These are phyloP conservation scores for Zygoascus flipseniorum DNA, from an alignment of 805 yeast species.

Conservation along the genomic window DNA sequence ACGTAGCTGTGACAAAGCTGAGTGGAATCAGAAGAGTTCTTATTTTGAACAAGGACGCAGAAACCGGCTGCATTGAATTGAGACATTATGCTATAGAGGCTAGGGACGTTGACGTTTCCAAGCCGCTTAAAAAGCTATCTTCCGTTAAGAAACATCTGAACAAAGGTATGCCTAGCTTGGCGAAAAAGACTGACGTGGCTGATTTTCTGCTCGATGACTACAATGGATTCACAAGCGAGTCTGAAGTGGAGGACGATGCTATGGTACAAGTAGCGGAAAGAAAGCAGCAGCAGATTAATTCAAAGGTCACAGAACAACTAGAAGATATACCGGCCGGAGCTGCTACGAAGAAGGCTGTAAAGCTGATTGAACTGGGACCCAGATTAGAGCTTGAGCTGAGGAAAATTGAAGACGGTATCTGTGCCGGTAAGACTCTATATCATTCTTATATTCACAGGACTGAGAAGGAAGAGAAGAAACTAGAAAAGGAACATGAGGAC, in stretches of 20 bases:
- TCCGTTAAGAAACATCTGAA: conserved; percentile 52
- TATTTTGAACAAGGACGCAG: conserved; percentile 64
- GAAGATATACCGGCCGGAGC: conserved; percentile 9
- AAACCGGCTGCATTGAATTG: conserved; percentile 66
- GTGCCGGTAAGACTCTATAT: conserved; percentile 79
- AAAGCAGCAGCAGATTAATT: conserved; percentile 2
- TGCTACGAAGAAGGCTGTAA: conserved; percentile 70
- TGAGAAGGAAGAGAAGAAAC: conserved; percentile 45
- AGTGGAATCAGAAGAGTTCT: conserved; percentile 73
- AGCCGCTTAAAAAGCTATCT: conserved; percentile 62
- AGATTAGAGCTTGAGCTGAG: conserved; percentile 65
- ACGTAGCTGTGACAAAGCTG: conserved; percentile 73
- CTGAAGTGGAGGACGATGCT: conserved; percentile 62
- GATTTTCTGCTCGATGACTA: conserved; percentile 80
- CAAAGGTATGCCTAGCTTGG: conserved; percentile 62
- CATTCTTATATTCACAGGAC: conserved; percentile 66
- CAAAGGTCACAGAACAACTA: neutral
- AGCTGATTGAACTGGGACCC: conserved; percentile 89
- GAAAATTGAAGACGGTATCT: conserved; percentile 89
- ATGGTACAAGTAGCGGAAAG: conserved; percentile 12
- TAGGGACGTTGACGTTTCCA: conserved; percentile 60
- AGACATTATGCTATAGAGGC: conserved; percentile 89
- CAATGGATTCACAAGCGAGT: conserved; percentile 78
- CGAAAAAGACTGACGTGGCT: conserved; percentile 62
- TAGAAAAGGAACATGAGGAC: conserved; percentile 61